Evolutionary conservation across 352 stramenopile species (phyloP).

Genomic region (Thalassiosira mediterranea): DNA sequence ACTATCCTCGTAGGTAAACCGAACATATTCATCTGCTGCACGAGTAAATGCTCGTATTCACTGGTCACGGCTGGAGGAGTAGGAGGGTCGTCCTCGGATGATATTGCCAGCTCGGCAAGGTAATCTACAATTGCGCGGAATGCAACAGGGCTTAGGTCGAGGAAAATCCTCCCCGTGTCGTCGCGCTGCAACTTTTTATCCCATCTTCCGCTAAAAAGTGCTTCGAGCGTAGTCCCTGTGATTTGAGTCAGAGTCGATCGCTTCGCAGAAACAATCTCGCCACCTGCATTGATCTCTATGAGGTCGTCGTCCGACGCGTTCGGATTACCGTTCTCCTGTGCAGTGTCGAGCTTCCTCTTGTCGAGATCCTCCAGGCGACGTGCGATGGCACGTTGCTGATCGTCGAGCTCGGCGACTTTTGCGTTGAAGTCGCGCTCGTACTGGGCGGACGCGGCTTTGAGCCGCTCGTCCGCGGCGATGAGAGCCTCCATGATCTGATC

Average conservation of each 20-base stretch:
- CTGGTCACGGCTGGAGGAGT: not conserved
- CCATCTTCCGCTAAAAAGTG: constrained; percentile 27
- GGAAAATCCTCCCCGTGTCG: constrained; percentile 14
- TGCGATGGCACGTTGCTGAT: not conserved
- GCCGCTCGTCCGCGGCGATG: not conserved
- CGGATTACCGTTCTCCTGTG: constrained; percentile 1
- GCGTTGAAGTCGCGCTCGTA: not conserved
- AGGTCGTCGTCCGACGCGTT: constrained; percentile 9
- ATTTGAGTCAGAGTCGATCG: constrained; percentile 8
- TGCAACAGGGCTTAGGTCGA: constrained; percentile 17
- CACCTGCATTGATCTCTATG: constrained; percentile 22
- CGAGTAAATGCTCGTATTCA: constrained; percentile 13
- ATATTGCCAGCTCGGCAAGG: constrained; percentile 18
- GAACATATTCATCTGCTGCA: constrained; percentile 4
- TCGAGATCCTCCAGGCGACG: not conserved
- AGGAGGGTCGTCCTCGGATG: constrained; percentile 6
- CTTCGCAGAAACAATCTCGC: constrained; percentile 7
- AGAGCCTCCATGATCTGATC: not conserved
- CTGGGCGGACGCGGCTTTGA: not conserved
- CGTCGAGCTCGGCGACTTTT: not conserved
- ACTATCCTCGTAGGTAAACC: not conserved
- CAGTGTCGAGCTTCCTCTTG: not conserved
- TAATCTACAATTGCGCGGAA: constrained; percentile 25
- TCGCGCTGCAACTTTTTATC: constrained; percentile 24
- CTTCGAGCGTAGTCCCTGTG: constrained; percentile 11